Evolutionary conservation across 2,329 filamentous ascomycete species (phyloP), one percentile per base, ranked within the genome.

Genomic region (Hymenoscyphus occultus): DNA sequence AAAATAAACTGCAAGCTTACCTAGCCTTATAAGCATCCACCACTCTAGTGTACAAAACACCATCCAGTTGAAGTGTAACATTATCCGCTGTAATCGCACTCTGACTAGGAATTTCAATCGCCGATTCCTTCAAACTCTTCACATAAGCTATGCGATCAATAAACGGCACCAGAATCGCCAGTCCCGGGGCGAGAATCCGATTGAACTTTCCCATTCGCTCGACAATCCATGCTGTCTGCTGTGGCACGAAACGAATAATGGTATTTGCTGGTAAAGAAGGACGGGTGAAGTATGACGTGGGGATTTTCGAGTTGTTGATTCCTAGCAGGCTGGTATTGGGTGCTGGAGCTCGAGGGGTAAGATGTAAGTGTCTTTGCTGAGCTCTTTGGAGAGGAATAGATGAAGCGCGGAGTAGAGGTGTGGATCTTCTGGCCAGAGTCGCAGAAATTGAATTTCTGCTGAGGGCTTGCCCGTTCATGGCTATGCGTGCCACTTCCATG

Each of bases 151-250:
- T 98, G 68, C 93, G 90, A 79, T 99, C 95, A 77, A 99, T 81
- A 71, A 98, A 90, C 1, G 95, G 95, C 63, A 95, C 84, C 71
- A 99, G 80, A 68, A 99, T 84, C 28, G 95, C 93, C 68, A 99
- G 83, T 64, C 95, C 95, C 3, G 95, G 95, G 73, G 97, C 87
- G 60, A 99, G 82, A 74, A 99, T 97, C 67, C 93, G 86, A 80
- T 92, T 90, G 82, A 97, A 99, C 79, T 93, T 95, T 74, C 95
- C 95, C 95, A 99, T 99, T 76, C 95, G 93, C 85, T 99, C 95
- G 64, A 99, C 95, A 66, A 99, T 94, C 95, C 95, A 99, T 78
- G 95, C 95, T 73, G 94, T 98, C 82, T 99, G 95, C 80, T 99
- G 95, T n/a, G 95, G 95, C 54, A 99, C 95, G 79, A 98, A 99